Base-by-base conservation (phyloP, 2,329 filamentous ascomycete genomes). In the Penicillium sp. region DNA sequence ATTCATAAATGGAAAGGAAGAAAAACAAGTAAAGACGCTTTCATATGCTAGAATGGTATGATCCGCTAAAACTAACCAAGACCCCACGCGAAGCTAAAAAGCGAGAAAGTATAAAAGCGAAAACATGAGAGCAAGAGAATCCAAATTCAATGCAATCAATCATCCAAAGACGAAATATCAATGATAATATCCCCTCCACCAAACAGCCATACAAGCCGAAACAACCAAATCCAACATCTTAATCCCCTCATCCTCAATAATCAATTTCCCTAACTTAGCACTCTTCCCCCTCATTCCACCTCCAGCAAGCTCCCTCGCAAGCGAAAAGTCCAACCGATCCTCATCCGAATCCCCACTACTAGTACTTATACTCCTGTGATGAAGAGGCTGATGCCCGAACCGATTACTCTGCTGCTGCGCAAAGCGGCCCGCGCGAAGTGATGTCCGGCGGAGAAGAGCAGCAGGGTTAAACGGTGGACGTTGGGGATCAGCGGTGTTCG, bases 181-280 rank as follows among this genome's bases (percentile, higher is more conserved):
- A 54, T 67, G 72, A 76, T 68, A 75, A 83, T 92, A 97, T 4
- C 89, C 86, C 65, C 87, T 86, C 92, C 93, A 97, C 90, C 92
- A 99, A 15, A 97, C 78, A 1, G 89, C 91, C 75, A 99, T 84
- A 69, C 96, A 97, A 11, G 92, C 89, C 4, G 93, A 90, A 20
- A 99, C 90, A 0, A 96, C 80, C 55, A 99, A 73, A 78, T 99
- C 94, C 66, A 97, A 75, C 93, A 99, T 97, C 78, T 96, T 96
- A 61, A 96, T 76, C 0, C 94, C 94, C 67, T 96, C 92, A 53
- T 93, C 86, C 64, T 92, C 85, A 35, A 99, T 82, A 49, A 97
- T 91, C 49, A 99, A 77, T 75, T 97, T 99, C 0, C 93, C 94
- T 65, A 99, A 78, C 77, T 99, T 99, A 3, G 91, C 92, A 67